phyloP scores from a whole-genome alignment of 306 rosid genomes.

The Casuarina cunninghamiana region DNA sequence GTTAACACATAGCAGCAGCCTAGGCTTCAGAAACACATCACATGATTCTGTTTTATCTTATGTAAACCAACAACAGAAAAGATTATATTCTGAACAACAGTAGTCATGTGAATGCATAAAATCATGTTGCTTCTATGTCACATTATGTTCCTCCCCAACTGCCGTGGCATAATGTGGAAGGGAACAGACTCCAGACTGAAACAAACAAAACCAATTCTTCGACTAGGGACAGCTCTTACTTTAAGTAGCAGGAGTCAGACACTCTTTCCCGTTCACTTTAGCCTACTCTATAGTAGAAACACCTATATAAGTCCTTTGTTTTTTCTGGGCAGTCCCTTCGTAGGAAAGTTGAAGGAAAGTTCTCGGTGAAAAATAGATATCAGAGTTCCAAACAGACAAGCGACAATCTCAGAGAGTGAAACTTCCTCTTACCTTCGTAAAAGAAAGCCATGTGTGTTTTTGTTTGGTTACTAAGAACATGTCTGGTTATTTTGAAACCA shows the following conservation, averaged over 20 bases:
- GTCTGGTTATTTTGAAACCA: background rate
- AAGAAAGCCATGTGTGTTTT: background rate
- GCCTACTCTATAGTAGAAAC: background rate
- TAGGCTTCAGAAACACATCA: too few species aligned
- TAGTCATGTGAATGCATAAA: conserved; percentile 31
- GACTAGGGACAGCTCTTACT: too few species aligned
- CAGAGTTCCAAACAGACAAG: background rate
- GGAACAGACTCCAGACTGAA: background rate
- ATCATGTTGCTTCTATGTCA: conserved; percentile 34
- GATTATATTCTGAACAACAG: conserved; percentile 2
- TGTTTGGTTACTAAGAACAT: background rate
- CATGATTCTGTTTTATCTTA: background rate
- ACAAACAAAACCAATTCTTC: background rate
- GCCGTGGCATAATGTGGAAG: background rate
- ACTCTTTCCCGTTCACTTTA: background rate
- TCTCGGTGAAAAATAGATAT: background rate
- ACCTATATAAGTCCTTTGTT: background rate
- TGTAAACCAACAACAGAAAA: background rate
- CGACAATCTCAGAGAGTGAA: background rate
- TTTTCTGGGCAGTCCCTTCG: too few species aligned
- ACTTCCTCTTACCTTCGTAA: background rate
- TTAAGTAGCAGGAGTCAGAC: background rate
- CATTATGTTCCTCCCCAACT: background rate
- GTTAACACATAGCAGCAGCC: background rate
- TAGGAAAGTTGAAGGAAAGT: background rate